Conservation (phyloP, 2,329 filamentous ascomycete genomes). For the Aureobasidium sp. region DNA sequence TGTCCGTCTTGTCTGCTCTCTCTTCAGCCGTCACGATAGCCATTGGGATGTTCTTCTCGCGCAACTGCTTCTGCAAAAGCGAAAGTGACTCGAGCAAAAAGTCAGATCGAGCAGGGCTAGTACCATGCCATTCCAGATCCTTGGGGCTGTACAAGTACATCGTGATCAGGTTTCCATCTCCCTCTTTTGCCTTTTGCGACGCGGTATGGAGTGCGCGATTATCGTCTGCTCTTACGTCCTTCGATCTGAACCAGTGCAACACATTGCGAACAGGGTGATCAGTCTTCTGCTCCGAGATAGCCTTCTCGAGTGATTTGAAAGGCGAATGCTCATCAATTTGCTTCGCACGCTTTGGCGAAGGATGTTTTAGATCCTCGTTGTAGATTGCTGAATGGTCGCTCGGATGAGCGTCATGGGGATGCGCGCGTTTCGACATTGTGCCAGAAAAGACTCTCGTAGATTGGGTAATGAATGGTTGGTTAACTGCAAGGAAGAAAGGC, state of each 20-base stretch:
- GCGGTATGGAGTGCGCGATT: slow-evolving; percentile 43
- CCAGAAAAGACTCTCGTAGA: neutral
- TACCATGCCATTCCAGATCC: slow-evolving; percentile 46
- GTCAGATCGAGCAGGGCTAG: slow-evolving; percentile 41
- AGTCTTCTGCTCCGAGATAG: slow-evolving; percentile 34
- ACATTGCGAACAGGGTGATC: slow-evolving; percentile 35
- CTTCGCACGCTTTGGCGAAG: slow-evolving; percentile 44
- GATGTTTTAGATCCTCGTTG: slow-evolving; percentile 31
- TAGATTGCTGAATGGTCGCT: slow-evolving; percentile 10
- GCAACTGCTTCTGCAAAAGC: slow-evolving; percentile 40
- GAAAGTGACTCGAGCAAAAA: slow-evolving; percentile 41
- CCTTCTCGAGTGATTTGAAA: slow-evolving; percentile 34
- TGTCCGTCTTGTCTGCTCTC: slow-evolving; percentile 36
- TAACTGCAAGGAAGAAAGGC: neutral
- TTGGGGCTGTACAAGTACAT: slow-evolving; percentile 41
- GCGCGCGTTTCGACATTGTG: slow-evolving; percentile 8
- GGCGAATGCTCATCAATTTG: slow-evolving; percentile 41
- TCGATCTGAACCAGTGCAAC: slow-evolving; percentile 46
- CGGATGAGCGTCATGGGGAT: slow-evolving; percentile 9
- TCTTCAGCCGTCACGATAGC: slow-evolving; percentile 38
- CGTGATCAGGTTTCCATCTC: slow-evolving; percentile 37
- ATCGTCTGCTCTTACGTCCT: slow-evolving; percentile 44
- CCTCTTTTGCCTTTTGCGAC: slow-evolving; percentile 38
- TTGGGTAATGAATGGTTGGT: neutral
- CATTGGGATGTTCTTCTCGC: slow-evolving; percentile 43